Percentiles rank a stretch among this genome's conserved stretches.
Conservation (phyloP, 345 rosid species). For the Gossypium bickii region DNA sequence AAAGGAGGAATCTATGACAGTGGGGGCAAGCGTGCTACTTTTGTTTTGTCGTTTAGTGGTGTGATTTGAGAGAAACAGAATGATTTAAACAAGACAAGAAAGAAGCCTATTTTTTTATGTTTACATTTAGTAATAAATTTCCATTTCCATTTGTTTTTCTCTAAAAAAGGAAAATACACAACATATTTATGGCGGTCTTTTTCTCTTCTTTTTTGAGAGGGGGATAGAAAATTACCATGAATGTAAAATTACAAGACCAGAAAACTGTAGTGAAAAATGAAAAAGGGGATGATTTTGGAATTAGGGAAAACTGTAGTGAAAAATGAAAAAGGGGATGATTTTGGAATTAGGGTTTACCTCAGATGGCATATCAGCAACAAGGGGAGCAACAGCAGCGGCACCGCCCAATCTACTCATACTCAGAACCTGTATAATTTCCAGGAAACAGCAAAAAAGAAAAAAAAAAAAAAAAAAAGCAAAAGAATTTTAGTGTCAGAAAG, state of each 20-base stretch:
- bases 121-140: too few relatives aligned
- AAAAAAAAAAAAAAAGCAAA: too few relatives aligned
- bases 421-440: slow-evolving; percentile 52
- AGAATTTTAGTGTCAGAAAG: not conserved
- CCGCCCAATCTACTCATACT: slow-evolving; percentile 96
- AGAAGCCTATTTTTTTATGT: not conserved
- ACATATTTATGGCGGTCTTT: too few relatives aligned
- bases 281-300: not conserved
- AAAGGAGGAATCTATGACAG: slow-evolving; percentile 50
- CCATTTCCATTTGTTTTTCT: too few relatives aligned
- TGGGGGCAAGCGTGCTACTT: slow-evolving; percentile 77
- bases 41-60: slow-evolving; percentile 50
- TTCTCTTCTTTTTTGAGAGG: not conserved
- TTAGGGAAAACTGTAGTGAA: not conserved
- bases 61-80: slow-evolving; percentile 4
- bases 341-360: slow-evolving; percentile 41
- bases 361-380: slow-evolving; percentile 68
- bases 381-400: slow-evolving; percentile 80
- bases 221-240: not conserved
- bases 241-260: not conserved
- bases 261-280: not conserved
- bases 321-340: not conserved
- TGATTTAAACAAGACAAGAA: not conserved
- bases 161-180: too few relatives aligned
- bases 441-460: not conserved